Evolutionary conservation across 2,329 filamentous ascomycete species (phyloP).

Genomic region (Colletotrichum somersetense): DNA sequence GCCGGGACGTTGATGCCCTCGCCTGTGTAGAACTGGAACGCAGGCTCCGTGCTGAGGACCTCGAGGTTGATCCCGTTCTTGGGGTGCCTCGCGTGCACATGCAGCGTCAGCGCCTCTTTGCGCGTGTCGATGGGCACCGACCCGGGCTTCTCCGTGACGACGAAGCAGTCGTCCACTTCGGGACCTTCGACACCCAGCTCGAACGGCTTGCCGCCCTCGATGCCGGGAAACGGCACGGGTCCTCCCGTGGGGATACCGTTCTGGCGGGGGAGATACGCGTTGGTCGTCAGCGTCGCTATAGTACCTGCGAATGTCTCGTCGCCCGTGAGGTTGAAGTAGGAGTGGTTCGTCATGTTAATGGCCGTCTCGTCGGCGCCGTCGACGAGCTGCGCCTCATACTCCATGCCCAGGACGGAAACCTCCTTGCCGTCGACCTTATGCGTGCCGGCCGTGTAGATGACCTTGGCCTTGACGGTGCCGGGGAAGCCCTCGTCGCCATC

Average conservation of each 20-base stretch:
- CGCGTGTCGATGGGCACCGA: conserved; percentile 76
- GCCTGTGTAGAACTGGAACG: conserved; percentile 97
- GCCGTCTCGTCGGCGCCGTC: conserved; percentile 85
- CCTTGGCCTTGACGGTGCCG: conserved; percentile 81
- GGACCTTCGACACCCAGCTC: conserved; percentile 78
- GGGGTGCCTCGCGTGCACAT: conserved; percentile 81
- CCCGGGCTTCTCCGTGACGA: conserved; percentile 74
- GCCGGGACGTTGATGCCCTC: conserved; percentile 84
- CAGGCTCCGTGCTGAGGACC: conserved; percentile 90
- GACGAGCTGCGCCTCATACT: conserved; percentile 89
- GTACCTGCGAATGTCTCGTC: conserved; percentile 67
- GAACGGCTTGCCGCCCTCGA: conserved; percentile 77
- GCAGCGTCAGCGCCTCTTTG: conserved; percentile 69
- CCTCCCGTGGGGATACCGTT: conserved; percentile 79
- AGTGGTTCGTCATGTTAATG: conserved; percentile 96
- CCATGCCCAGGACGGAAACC: conserved; percentile 81
- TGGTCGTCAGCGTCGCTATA: conserved; percentile 74
- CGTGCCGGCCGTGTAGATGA: conserved; percentile 83
- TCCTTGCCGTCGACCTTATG: conserved; percentile 72
- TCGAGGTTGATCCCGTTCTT: conserved; percentile 83
- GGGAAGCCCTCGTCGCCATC: conserved; percentile 94
- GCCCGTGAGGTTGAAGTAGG: conserved; percentile 77
- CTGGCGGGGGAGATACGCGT: conserved; percentile 80
- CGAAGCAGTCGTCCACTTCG: conserved; percentile 91
- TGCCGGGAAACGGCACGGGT: conserved; percentile 73